Evolutionary conservation across 371 early-diverging fungal genomes (phyloP).

Genomic region (Mycotypha africana): DNA sequence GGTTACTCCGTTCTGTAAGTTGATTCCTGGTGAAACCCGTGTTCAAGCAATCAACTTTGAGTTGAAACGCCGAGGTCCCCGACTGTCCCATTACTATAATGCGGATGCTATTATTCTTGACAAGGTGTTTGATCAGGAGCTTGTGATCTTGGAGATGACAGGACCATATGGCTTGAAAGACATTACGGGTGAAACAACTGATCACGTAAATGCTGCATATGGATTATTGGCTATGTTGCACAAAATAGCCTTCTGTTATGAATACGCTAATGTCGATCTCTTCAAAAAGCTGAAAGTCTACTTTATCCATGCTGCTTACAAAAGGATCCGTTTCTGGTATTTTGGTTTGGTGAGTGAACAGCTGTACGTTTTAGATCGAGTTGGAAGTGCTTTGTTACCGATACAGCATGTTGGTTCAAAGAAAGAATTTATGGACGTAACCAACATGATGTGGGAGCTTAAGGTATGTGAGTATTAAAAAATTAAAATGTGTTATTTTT

Average conservation of each 20-base stretch:
- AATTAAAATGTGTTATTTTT: slow-evolving; percentile 3
- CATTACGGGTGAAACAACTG: slow-evolving; percentile 9
- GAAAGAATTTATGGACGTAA: slow-evolving; percentile 5
- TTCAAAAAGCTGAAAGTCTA: slow-evolving; percentile 7
- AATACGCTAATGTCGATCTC: slow-evolving; percentile 11
- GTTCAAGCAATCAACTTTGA: slow-evolving; percentile 12
- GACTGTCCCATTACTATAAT: slow-evolving; percentile 5
- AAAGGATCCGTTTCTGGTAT: slow-evolving; percentile 14
- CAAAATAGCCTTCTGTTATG: not conserved
- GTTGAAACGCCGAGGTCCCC: slow-evolving; percentile 6
- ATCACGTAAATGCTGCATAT: slow-evolving; percentile 10
- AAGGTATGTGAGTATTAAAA: slow-evolving; percentile 6
- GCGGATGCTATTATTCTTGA: slow-evolving; percentile 14
- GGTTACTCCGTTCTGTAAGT: slow-evolving; percentile 9
- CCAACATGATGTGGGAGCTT: slow-evolving; percentile 15
- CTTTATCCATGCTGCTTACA: slow-evolving; percentile 14
- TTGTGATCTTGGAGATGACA: slow-evolving; percentile 6
- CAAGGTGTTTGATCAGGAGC: not conserved
- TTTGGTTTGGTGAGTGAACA: slow-evolving; percentile 12
- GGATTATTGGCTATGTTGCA: slow-evolving; percentile 8
- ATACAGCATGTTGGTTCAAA: slow-evolving; percentile 1
- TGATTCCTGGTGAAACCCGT: slow-evolving; percentile 18
- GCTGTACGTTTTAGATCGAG: slow-evolving; percentile 7
- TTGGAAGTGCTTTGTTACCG: slow-evolving; percentile 8
- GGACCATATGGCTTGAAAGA: slow-evolving; percentile 15